A percentile compares a stretch with the other conserved stretches of the same genome.
Conservation (phyloP, 2,329 filamentous ascomycete genomes). For the Hyphodiscus sp. region DNA sequence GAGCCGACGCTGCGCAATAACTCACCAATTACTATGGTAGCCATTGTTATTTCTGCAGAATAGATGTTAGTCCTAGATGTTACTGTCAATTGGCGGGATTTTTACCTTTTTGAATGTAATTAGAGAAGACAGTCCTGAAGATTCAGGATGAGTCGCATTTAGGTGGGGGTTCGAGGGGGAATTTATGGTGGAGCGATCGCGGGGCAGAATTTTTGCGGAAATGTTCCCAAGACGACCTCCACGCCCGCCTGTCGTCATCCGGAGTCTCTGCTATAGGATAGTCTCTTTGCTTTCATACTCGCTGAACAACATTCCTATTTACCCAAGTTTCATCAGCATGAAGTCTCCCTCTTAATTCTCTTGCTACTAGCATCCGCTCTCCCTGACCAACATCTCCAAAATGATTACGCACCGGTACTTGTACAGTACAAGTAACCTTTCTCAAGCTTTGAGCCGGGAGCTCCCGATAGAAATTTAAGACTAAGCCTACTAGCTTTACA, state of each 20-base stretch:
- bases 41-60: neutral
- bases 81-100: neutral
- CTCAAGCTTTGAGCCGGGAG: too few relatives aligned
- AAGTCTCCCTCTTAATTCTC: too few relatives aligned
- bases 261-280: neutral
- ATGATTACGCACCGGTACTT: too few relatives aligned
- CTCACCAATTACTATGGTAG: neutral
- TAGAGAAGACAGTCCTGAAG: neutral
- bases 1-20: neutral
- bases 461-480: too few relatives aligned
- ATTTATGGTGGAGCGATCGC: neutral
- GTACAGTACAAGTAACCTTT: too few relatives aligned
- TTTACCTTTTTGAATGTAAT: neutral
- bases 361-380: too few relatives aligned
- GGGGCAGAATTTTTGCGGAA: neutral
- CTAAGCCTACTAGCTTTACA: too few relatives aligned
- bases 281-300: too few relatives aligned
- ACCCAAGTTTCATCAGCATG: too few relatives aligned
- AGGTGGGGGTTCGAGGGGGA: neutral
- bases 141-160: neutral
- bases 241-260: neutral
- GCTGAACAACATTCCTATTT: too few relatives aligned
- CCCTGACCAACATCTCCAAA: too few relatives aligned
- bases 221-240: neutral
- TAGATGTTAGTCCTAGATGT: neutral